A percentile compares a stretch with the other conserved stretches of the same genome.
These are phyloP conservation scores for Pseudogymnoascus sp. DNA, from an alignment of 2,329 filamentous ascomycete genomes.

Conservation along the genomic window DNA sequence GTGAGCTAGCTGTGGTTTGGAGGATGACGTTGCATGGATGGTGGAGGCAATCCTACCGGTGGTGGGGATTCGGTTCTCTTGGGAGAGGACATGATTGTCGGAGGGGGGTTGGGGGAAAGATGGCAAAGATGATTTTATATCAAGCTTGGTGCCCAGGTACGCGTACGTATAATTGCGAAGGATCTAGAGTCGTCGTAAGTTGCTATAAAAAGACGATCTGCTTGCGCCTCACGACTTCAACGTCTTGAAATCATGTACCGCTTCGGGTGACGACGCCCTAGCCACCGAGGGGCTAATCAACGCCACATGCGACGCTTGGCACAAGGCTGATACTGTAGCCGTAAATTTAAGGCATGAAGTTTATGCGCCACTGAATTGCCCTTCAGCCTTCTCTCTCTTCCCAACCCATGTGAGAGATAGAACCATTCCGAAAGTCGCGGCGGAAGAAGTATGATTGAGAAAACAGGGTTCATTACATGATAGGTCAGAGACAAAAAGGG, in stretches of 20 bases:
- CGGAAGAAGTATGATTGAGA: neutral
- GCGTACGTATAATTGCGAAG: neutral
- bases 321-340: neutral
- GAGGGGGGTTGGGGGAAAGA: neutral
- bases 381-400: conserved; percentile 7
- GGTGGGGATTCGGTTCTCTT: conserved; percentile 10
- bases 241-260: conserved; percentile 3
- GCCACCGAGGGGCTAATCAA: conserved; percentile 8
- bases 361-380: neutral
- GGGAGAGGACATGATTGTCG: conserved; percentile 4
- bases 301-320: conserved; percentile 6
- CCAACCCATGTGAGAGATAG: conserved; percentile 4
- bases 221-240: neutral
- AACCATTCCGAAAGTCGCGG: neutral
- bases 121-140: neutral
- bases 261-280: conserved; percentile 5
- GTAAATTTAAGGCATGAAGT: neutral
- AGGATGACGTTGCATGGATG: conserved; percentile 8
- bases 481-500: neutral
- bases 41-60: neutral
- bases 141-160: neutral
- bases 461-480: neutral
- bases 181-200: conserved; percentile 1
- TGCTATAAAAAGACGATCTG: neutral
- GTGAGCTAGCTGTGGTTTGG: conserved; percentile 10